phyloP scores from a whole-genome alignment of 768 basidiomycete genomes.

The Pleurotus sapidus region DNA sequence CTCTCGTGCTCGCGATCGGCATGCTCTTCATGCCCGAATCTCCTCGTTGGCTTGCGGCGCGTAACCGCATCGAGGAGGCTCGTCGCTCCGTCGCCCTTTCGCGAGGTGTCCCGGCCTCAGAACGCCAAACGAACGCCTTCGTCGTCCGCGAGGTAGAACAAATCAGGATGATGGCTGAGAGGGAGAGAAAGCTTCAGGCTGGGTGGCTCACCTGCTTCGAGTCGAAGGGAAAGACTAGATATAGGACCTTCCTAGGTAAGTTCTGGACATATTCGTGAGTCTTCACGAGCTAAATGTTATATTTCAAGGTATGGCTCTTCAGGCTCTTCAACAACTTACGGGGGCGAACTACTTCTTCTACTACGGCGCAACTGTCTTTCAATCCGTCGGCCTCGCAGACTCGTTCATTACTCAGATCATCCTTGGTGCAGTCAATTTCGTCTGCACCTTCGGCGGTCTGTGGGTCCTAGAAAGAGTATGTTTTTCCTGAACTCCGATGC shows the following conservation, averaged over 20 bases:
- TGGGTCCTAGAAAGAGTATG: conserved; percentile 67
- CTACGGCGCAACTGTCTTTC: conserved; percentile 63
- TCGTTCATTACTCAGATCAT: conserved; percentile 75
- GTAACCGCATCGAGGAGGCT: conserved; percentile 46
- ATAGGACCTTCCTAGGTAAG: conserved; percentile 55
- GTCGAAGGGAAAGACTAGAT: conserved; percentile 51
- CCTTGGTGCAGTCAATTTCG: conserved; percentile 70
- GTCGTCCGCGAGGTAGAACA: conserved; percentile 51
- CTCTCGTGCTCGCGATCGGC: conserved; percentile 55
- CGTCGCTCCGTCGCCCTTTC: conserved; percentile 42
- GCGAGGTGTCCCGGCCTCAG: conserved; percentile 41
- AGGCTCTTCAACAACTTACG: conserved; percentile 71
- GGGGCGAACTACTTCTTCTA: conserved; percentile 74
- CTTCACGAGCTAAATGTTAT: too few relatives aligned
- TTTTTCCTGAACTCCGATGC: conserved; percentile 5
- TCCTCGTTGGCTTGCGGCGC: conserved; percentile 59
- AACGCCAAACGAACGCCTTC: conserved; percentile 37
- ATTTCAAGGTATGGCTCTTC: too few relatives aligned
- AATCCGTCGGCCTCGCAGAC: conserved; percentile 63
- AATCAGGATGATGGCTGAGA: conserved; percentile 48
- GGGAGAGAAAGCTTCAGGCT: conserved; percentile 40
- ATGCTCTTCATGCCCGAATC: conserved; percentile 73
- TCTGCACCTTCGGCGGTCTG: conserved; percentile 69
- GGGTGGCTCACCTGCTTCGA: conserved; percentile 74
- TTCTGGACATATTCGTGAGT: background rate